Conservation (phyloP, 2,329 filamentous ascomycete genomes). For the Epichloe baconii region DNA sequence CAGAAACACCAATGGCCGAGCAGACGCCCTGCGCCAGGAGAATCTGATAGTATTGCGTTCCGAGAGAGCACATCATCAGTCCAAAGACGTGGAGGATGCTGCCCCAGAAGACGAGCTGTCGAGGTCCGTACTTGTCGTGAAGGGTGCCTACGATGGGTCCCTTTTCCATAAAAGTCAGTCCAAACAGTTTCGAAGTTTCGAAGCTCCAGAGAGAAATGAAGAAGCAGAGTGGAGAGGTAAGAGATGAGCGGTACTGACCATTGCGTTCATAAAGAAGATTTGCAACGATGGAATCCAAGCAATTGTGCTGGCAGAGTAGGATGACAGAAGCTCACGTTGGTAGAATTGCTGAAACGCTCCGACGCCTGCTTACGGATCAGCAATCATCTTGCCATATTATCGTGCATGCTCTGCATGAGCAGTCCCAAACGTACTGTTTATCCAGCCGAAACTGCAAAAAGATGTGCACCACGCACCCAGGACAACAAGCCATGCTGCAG, state of each 20-base stretch:
- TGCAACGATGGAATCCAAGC: conserved; percentile 44
- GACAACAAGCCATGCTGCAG: conserved; percentile 17
- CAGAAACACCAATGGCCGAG: conserved; percentile 16
- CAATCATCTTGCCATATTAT: not conserved
- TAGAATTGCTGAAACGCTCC: conserved; percentile 43
- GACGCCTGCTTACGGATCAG: conserved; percentile 9
- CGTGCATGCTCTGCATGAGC: not conserved
- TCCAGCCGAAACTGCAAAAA: conserved; percentile 20
- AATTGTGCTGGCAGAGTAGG: conserved; percentile 35
- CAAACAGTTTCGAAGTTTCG: not conserved
- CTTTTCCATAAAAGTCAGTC: not conserved
- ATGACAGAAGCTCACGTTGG: conserved; percentile 25
- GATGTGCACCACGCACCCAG: conserved; percentile 18
- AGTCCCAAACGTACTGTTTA: conserved; percentile 12
- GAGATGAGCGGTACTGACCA: not conserved
- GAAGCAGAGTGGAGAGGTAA: not conserved
- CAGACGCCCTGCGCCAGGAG: conserved; percentile 21
- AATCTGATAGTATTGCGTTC: conserved; percentile 22
- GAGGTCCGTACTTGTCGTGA: conserved; percentile 48
- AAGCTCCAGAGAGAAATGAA: not conserved
- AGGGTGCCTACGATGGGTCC: conserved; percentile 45
- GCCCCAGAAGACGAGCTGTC: conserved; percentile 34
- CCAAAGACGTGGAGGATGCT: conserved; percentile 41
- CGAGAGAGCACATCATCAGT: conserved; percentile 44
- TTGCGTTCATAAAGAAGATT: conserved; percentile 34